Base-by-base conservation (phyloP, 306 rosid genomes). In the Vigna trinervia region DNA sequence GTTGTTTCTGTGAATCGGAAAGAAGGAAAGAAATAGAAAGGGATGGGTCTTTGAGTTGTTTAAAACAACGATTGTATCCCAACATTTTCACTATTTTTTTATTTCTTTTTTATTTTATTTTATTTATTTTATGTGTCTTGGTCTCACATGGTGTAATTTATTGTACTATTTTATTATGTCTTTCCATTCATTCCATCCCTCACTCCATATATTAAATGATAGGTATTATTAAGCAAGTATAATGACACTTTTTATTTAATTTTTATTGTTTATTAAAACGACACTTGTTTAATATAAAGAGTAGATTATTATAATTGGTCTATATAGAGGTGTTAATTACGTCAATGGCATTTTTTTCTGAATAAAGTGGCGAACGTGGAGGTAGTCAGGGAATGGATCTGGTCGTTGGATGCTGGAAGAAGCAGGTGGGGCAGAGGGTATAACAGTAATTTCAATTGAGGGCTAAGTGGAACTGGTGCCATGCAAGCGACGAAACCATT, bases 331-430 rank as follows among this genome's bases (percentile, higher is more conserved):
- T 58, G 17, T 23, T 58, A 58, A 58, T 58, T 58, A 58, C 38
- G 36, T 58, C 11, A 58, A 58, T 28, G 36, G 15, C 36, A 57
- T 57, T 22, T 57, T 28, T 56, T 57, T 23, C n/a, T 57, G 63
- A 57, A 57, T 57, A 46, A 77, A 34, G 48, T 22, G 53, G 69
- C 72, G 68, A 83, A 66, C 58, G 84, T 80, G 85, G 83, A 73
- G 79, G 63, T 71, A 46, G 86, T 76, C 74, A 59, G 70, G 84
- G 34, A 83, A 71, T 71, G 89, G 90, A 90, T 88, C 90, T 84
- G 88, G 79, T 34, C 80, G 79, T 59, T 75, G 76, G 64, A 69
- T 77, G 45, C 13, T 72, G 52, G 5, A 77, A 67, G 74, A 7
- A 61, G 73, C 45, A 72, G 78, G 71, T 80, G 30, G 54, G 3